Base-by-base conservation (phyloP, 352 stramenopile genomes). In the Globisporangium cylindrosporum region DNA sequence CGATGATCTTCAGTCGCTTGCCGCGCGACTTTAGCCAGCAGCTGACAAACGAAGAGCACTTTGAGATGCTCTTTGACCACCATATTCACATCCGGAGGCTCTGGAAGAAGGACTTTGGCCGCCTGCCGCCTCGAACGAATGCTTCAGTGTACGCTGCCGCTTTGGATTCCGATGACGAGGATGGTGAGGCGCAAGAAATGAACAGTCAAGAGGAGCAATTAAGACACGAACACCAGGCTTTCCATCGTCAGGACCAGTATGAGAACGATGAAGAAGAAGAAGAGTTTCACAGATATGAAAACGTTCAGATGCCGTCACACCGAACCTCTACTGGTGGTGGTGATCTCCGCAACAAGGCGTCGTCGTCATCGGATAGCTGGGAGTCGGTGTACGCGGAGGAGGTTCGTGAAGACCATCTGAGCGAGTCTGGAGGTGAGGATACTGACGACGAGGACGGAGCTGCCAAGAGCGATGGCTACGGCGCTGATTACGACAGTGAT, bases 91-190 rank as follows among this genome's bases (percentile, higher is more conserved):
- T 95, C 54, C 76, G 88, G 1, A 80, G 78, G 3, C 70, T 95
- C 5, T 95, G 88, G 88, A 92, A 94, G 64, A 87, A 82, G 24
- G 88, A 95, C 56, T 95, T 95, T 73, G 88, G 88, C 0, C 84
- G 88, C 5, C 66, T 95, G 59, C 88, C 88, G 2, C 72, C 62
- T 4, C 62, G 66, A 24, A 63, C 34, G 2, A 74, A 55, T 9
- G 29, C 53, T 4, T n/a, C 41, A 4, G 64, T 48, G 62, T 72
- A 64, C 38, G 62, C 51, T 59, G 25, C 51, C 18, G 32, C 29
- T 12, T 59, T 22, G 14, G 58, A 62, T 20, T 60, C 27, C 8
- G 69, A 74, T 8, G 64, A 71, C 1, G 56, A 69, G 1, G 56
- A 64, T 20, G 66, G 54, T 32, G 49, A 64, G 24, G 58, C 73